These are phyloP conservation scores for Ensete ventricosum DNA, from an alignment of 176 grass and related monocot species.

Conservation along the genomic window DNA sequence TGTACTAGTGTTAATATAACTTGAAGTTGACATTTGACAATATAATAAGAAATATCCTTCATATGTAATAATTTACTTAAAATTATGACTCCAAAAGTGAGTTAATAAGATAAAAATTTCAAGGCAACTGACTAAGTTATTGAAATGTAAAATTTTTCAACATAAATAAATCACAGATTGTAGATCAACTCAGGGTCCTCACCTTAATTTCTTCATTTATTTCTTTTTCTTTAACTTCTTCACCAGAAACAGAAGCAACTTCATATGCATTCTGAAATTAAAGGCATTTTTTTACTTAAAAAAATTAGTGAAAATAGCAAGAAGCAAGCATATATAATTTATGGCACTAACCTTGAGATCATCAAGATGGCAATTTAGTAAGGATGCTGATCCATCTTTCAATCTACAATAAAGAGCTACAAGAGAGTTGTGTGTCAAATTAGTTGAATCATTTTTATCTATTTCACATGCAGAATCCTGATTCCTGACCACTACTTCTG, in stretches of 20 bases:
- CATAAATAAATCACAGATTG: not conserved
- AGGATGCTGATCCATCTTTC: constrained; percentile 3
- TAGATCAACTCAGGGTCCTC: not conserved
- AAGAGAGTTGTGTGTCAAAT: not conserved
- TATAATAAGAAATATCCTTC: too few species aligned
- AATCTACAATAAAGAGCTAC: not conserved
- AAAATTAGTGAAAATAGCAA: not conserved
- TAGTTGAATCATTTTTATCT: not conserved
- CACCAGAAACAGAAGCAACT: constrained; percentile 8
- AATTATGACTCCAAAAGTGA: too few species aligned
- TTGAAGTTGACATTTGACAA: too few species aligned
- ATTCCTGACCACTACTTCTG: not conserved
- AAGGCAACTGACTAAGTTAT: too few species aligned
- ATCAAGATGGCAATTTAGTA: not conserved
- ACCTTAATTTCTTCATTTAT: constrained; percentile 15
- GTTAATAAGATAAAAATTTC: too few species aligned
- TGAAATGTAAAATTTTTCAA: not conserved
- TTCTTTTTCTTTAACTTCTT: constrained; percentile 3
- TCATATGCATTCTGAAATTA: constrained; percentile 4
- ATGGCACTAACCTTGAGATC: not conserved
- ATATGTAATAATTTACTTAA: too few species aligned
- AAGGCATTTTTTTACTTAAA: not conserved
- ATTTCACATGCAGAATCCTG: constrained; percentile 3
- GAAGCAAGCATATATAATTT: not conserved
- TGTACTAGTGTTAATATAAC: too few species aligned